A percentile compares a stretch with the other conserved stretches of the same genome.
Evolutionary conservation across 345 rosid genomes (phyloP).

Genomic region (Capsella bursapastoris): DNA sequence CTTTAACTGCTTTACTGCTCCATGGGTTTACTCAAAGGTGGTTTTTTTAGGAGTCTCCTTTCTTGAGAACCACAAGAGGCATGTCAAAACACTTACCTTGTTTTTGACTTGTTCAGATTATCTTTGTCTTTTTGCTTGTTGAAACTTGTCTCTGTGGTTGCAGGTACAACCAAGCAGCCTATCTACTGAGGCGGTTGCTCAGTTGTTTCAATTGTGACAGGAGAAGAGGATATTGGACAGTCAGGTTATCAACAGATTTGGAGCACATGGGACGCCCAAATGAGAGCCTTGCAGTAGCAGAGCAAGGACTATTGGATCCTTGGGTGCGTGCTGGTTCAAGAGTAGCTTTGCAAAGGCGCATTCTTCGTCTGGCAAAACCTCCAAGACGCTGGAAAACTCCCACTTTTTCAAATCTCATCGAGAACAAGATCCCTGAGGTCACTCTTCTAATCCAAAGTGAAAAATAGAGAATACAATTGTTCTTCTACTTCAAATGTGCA

Average conservation of each 20-base stretch:
- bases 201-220: slow-evolving; percentile 62
- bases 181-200: slow-evolving; percentile 65
- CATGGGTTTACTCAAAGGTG: slow-evolving; percentile 90
- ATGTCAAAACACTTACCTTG: slow-evolving; percentile 37
- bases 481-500: slow-evolving; percentile 1
- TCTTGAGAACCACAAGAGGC: slow-evolving; percentile 85
- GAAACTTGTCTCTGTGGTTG: slow-evolving; percentile 36
- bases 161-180: slow-evolving; percentile 71
- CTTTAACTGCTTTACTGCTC: slow-evolving; percentile 62
- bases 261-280: slow-evolving; percentile 73
- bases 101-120: neutral
- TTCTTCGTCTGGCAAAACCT: slow-evolving; percentile 86
- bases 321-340: slow-evolving; percentile 97
- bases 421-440: slow-evolving; percentile 77
- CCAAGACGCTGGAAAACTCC: slow-evolving; percentile 98
- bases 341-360: slow-evolving; percentile 78
- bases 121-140: slow-evolving; percentile 6
- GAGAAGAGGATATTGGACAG: slow-evolving; percentile 95
- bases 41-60: slow-evolving; percentile 79
- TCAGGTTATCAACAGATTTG: slow-evolving; percentile 84
- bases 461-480: neutral
- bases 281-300: slow-evolving; percentile 85
- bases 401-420: slow-evolving; percentile 54
- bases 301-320: slow-evolving; percentile 75
- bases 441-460: neutral